phyloP scores from a whole-genome alignment of 495 filamentous ascomycete genomes.

The Trichoderma orchidacearum region DNA sequence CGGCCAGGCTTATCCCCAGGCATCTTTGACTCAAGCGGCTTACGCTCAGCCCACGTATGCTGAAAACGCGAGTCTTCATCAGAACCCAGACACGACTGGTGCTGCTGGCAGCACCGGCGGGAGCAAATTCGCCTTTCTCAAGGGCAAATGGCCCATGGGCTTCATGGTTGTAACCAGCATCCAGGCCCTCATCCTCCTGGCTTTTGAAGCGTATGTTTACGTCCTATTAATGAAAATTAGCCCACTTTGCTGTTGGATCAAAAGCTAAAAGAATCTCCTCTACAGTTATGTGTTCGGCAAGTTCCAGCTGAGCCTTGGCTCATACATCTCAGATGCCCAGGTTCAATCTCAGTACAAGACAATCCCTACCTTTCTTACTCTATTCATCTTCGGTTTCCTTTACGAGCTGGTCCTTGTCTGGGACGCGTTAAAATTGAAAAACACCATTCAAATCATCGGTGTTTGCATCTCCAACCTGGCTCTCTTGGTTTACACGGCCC shows the following conservation, averaged over 20 bases:
- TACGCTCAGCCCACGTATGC: slow-evolving; percentile 1
- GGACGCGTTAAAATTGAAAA: slow-evolving; percentile 87
- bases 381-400: slow-evolving; percentile 95
- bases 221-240: slow-evolving; percentile 3
- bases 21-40: not conserved
- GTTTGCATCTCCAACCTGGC: slow-evolving; percentile 84
- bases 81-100: not conserved
- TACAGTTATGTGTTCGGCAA: slow-evolving; percentile 60
- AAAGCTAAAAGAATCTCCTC: not conserved
- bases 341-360: slow-evolving; percentile 43
- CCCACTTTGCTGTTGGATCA: not conserved
- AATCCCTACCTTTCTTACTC: slow-evolving; percentile 77
- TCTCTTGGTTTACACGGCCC: slow-evolving; percentile 78
- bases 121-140: slow-evolving; percentile 53
- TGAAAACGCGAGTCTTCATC: not conserved
- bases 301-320: slow-evolving; percentile 42
- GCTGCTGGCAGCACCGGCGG: not conserved
- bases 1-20: slow-evolving; percentile 4
- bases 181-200: slow-evolving; percentile 67
- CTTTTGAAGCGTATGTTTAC: slow-evolving; percentile 66
- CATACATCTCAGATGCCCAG: slow-evolving; percentile 10
- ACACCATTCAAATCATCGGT: slow-evolving; percentile 97
- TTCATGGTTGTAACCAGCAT: slow-evolving; percentile 62
- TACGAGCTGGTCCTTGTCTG: slow-evolving; percentile 83
- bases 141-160: slow-evolving; percentile 74